Conservation (phyloP, 2,329 filamentous ascomycete genomes). For the Grosmannia huntii region DNA sequence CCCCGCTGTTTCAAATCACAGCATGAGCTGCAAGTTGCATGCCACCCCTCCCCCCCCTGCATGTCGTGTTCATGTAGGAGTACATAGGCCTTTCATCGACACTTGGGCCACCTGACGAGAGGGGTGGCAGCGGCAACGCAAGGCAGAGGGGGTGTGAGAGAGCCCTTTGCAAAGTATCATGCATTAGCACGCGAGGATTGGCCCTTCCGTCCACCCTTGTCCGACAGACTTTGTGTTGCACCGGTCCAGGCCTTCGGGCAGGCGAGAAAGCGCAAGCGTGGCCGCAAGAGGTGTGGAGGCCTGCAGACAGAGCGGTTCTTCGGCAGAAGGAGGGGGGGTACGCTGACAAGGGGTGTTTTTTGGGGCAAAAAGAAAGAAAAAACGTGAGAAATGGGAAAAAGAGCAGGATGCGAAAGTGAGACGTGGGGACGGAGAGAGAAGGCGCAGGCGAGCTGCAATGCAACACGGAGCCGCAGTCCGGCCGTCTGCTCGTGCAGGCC, state of each 20-base stretch:
- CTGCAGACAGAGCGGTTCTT: background rate
- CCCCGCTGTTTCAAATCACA: too few species aligned
- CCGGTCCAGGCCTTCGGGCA: background rate
- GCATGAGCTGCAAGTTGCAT: too few species aligned
- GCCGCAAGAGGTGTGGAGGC: background rate
- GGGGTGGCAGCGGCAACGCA: too few species aligned
- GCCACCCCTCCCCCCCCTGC: too few species aligned
- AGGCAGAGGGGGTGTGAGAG: background rate
- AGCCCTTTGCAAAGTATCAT: too few species aligned
- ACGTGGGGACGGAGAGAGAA: background rate
- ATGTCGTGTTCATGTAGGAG: too few species aligned
- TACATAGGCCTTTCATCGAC: too few species aligned
- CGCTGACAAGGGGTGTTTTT: background rate
- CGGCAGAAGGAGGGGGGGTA: background rate
- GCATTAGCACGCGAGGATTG: background rate
- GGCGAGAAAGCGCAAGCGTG: background rate
- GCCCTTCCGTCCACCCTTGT: background rate
- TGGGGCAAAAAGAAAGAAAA: background rate
- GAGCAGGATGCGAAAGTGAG: too few species aligned
- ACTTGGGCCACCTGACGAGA: too few species aligned
- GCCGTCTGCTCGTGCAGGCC: too few species aligned
- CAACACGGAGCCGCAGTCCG: too few species aligned
- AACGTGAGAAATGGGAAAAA: background rate
- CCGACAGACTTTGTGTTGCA: background rate
- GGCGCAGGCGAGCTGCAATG: background rate